Percentiles rank a stretch among this genome's conserved stretches.
Evolutionary conservation across 2,329 filamentous ascomycete genomes (phyloP).

Genomic region (Monosporascus cannonballus): DNA sequence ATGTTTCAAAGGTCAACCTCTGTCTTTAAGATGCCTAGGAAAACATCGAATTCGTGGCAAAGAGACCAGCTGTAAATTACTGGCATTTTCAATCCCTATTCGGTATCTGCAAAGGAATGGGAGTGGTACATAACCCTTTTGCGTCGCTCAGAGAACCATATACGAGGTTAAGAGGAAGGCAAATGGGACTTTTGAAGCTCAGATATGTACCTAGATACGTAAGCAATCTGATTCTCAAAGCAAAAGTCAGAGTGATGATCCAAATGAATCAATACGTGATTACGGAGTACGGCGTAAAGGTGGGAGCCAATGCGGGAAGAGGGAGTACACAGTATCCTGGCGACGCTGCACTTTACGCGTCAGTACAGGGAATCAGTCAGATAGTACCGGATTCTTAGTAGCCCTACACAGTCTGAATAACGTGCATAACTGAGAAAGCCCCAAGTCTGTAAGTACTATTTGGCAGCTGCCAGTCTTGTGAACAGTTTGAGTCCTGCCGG

Average conservation of each 20-base stretch:
- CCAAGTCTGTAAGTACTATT: neutral
- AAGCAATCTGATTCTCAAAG: no score
- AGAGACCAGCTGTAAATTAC: no score
- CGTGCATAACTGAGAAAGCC: neutral
- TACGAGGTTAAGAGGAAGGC: no score
- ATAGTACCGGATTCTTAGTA: neutral
- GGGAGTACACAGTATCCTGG: neutral
- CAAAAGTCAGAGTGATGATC: neutral
- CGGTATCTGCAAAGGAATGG: no score
- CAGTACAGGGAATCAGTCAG: neutral
- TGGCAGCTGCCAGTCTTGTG: neutral
- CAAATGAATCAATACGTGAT: neutral
- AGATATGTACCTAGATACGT: no score
- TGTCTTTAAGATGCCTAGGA: no score
- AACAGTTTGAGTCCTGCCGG: neutral
- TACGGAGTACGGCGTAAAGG: neutral
- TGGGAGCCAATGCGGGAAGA: neutral
- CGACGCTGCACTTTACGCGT: neutral
- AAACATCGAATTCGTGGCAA: no score
- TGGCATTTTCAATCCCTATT: no score
- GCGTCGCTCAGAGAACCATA: no score
- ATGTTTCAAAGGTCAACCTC: no score
- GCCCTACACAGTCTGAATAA: neutral
- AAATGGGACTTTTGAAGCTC: no score
- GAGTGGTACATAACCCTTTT: no score